Evolutionary conservation across 2,329 filamentous ascomycete genomes (phyloP).

Genomic region (Fusarium albidum): DNA sequence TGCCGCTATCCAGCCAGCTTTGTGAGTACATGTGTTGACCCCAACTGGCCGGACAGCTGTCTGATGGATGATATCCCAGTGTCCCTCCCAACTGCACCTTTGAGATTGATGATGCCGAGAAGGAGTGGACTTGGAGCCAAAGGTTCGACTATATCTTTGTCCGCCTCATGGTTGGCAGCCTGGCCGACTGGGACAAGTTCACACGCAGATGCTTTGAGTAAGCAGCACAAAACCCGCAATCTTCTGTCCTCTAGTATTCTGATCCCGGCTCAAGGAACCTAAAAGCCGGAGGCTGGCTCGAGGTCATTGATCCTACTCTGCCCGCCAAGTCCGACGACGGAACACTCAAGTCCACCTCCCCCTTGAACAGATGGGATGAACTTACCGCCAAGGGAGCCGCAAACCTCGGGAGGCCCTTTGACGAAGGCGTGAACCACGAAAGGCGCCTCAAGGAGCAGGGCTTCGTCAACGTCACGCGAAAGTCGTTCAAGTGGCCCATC

Average conservation of each 20-base stretch:
- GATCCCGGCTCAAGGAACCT: background rate
- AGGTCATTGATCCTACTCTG: conserved; percentile 25
- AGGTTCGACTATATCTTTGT: conserved; percentile 28
- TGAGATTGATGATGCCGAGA: conserved; percentile 22
- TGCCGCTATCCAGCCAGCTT: conserved; percentile 18
- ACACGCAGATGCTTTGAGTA: conserved; percentile 13
- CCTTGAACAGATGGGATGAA: conserved; percentile 20
- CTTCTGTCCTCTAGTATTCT: background rate
- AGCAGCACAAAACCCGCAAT: background rate
- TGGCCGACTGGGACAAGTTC: conserved; percentile 24
- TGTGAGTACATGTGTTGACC: background rate
- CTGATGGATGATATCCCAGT: background rate
- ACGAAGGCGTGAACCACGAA: conserved; percentile 14
- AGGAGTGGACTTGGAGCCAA: conserved; percentile 23
- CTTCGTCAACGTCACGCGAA: conserved; percentile 11
- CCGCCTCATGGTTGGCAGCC: conserved; percentile 25
- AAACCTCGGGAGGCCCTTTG: conserved; percentile 8
- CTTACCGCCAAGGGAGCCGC: conserved; percentile 14
- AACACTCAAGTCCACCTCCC: conserved; percentile 8
- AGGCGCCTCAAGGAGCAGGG: conserved; percentile 8
- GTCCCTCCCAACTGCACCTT: conserved; percentile 19
- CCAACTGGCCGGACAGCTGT: fast-evolving
- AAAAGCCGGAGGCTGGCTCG: conserved; percentile 28
- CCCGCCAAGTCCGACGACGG: conserved; percentile 29
- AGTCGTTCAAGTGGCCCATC: conserved; percentile 15